Percentiles rank a stretch among this genome's conserved stretches.
Conservation (phyloP, 2,329 filamentous ascomycete species). For the Cladosporium sp. region DNA sequence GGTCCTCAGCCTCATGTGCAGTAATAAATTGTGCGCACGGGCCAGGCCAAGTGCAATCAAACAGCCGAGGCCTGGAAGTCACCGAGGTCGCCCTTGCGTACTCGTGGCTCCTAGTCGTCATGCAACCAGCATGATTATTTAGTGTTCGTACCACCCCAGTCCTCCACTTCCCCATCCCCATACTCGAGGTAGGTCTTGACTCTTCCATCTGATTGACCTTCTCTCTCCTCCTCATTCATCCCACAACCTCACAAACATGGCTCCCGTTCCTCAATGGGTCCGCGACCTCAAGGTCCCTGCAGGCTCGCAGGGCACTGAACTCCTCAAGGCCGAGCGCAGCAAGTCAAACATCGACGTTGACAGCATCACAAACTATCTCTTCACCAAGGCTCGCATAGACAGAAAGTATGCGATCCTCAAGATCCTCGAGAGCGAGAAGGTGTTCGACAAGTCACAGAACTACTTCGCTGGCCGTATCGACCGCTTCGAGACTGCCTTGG, state of each 20-base stretch:
- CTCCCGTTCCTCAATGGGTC: slow-evolving; percentile 58
- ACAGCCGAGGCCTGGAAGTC: neutral
- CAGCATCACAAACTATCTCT: slow-evolving; percentile 64
- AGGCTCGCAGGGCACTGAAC: slow-evolving; percentile 63
- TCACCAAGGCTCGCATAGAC: slow-evolving; percentile 61
- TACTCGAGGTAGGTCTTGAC: neutral
- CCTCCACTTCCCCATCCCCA: neutral
- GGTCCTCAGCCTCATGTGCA: neutral
- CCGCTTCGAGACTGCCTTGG: slow-evolving; percentile 65
- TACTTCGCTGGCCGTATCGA: slow-evolving; percentile 69
- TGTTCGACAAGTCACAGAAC: slow-evolving; percentile 76
- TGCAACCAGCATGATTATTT: neutral
- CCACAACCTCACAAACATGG: slow-evolving; percentile 25
- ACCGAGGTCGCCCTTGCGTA: neutral
- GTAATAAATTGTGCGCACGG: too few species aligned
- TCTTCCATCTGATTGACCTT: neutral
- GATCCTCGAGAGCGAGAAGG: slow-evolving; percentile 62
- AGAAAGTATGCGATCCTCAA: slow-evolving; percentile 58
- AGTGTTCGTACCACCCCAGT: neutral
- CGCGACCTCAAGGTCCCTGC: slow-evolving; percentile 59
- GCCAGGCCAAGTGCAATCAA: neutral
- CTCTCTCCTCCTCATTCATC: neutral
- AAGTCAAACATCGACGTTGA: slow-evolving; percentile 64
- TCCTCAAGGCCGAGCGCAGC: slow-evolving; percentile 64
- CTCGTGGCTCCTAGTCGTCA: neutral